Conservation (phyloP, 805 yeast species). For the Cyberlindnera subsufficiens region DNA sequence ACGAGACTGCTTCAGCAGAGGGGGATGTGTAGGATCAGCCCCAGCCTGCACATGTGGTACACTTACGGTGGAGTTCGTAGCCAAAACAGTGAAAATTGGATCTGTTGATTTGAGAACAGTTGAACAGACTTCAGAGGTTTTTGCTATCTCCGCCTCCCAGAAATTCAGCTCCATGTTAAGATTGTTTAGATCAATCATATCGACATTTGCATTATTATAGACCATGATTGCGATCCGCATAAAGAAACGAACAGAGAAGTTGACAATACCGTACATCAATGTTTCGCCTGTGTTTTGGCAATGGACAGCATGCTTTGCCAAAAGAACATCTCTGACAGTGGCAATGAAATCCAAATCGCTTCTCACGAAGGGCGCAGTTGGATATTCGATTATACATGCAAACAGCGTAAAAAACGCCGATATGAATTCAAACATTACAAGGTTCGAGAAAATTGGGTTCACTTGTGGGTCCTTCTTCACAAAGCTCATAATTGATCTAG, state of each 20-base stretch:
- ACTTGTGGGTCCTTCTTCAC: constrained; percentile 6
- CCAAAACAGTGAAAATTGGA: not conserved
- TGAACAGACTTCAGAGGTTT: not conserved
- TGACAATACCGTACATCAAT: constrained; percentile 4
- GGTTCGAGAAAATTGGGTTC: constrained; percentile 8
- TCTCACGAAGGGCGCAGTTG: constrained; percentile 9
- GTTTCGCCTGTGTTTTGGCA: not conserved
- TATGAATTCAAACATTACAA: constrained; percentile 13
- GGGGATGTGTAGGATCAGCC: too few relatives aligned
- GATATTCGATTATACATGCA: constrained; percentile 19
- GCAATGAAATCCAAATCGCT: constrained; percentile 6
- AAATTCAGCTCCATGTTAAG: constrained; percentile 6
- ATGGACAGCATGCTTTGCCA: not conserved
- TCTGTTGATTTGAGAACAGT: not conserved
- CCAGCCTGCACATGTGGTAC: too few relatives aligned
- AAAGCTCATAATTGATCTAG: constrained; percentile 10
- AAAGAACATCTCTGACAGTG: constrained; percentile 1
- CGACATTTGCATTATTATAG: constrained; percentile 10
- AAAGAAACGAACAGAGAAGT: constrained; percentile 16
- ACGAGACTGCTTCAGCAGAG: too few relatives aligned
- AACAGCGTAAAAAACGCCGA: constrained; percentile 23
- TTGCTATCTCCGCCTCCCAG: constrained; percentile 3
- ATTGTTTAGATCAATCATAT: constrained; percentile 1
- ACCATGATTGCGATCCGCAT: constrained; percentile 15
- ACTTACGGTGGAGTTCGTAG: too few relatives aligned